These are phyloP conservation scores for Geum urbanum DNA, from an alignment of 306 rosid species.

Conservation along the genomic window DNA sequence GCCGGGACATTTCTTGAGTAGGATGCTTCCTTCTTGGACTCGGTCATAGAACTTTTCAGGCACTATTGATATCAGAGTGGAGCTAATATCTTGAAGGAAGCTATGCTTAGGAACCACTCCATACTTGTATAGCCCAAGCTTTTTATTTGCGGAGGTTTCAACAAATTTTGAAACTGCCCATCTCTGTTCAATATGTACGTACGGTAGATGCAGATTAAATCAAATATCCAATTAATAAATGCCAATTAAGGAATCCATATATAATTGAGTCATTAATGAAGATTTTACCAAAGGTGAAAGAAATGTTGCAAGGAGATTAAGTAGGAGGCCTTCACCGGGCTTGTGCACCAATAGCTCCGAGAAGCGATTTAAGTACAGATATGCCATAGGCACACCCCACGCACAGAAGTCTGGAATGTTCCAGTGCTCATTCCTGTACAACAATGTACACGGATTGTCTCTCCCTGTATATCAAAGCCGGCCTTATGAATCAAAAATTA, in stretches of 20 bases:
- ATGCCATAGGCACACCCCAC: conserved; percentile 62
- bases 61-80: conserved; percentile 37
- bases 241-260: not conserved
- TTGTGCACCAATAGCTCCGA: conserved; percentile 62
- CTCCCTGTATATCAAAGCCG: conserved; percentile 37
- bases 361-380: conserved; percentile 57
- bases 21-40: conserved; percentile 62
- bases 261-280: not conserved
- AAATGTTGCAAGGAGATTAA: conserved; percentile 43
- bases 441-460: conserved; percentile 51
- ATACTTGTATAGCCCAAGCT: conserved; percentile 41
- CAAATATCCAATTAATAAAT: not conserved
- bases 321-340: conserved; percentile 53
- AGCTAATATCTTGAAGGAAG: conserved; percentile 40
- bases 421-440: conserved; percentile 57
- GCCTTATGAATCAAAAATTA: not conserved
- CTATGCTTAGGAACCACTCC: conserved; percentile 69
- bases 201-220: not conserved
- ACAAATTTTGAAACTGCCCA: conserved; percentile 59
- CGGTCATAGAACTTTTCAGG: conserved; percentile 53
- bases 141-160: conserved; percentile 43
- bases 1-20: conserved; percentile 38
- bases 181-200: conserved; percentile 33
- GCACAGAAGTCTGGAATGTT: conserved; percentile 52
- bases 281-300: conserved; percentile 57